A percentile compares a stretch with the other conserved stretches of the same genome.
Conservation (phyloP, 176 grass and related monocot species). For the Microstegium vimineum region DNA sequence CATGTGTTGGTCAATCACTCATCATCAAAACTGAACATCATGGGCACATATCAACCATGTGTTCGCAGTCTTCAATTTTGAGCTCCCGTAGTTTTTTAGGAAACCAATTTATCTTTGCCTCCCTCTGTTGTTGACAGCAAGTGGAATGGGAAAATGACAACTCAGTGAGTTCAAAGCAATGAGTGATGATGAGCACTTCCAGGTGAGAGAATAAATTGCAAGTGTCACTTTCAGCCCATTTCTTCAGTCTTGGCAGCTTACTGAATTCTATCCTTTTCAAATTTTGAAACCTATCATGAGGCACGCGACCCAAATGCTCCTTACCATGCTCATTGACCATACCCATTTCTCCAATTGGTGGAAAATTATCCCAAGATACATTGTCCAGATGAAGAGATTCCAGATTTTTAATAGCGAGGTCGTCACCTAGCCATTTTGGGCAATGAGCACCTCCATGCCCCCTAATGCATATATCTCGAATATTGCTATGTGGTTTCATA, state of each 20-base stretch:
- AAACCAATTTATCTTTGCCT: neutral
- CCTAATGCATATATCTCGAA: neutral
- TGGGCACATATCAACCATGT: too few relatives aligned
- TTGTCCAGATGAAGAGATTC: too few relatives aligned
- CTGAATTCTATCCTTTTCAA: neutral
- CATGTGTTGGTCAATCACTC: too few relatives aligned
- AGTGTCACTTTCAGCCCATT: neutral
- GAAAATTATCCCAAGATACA: too few relatives aligned
- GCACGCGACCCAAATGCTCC: neutral
- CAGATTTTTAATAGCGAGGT: too few relatives aligned
- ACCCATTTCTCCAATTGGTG: too few relatives aligned
- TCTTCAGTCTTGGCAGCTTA: neutral
- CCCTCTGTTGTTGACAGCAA: neutral
- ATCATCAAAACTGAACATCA: too few relatives aligned
- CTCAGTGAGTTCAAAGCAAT: neutral
- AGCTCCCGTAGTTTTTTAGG: neutral
- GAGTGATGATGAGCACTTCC: neutral
- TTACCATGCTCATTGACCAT: neutral
- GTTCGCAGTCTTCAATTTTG: accelerated
- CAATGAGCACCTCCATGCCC: too few relatives aligned
- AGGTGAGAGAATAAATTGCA: neutral
- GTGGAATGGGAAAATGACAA: neutral
- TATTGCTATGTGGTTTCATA: neutral
- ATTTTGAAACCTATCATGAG: neutral
- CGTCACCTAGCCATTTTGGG: too few relatives aligned